Conservation (phyloP, 2,329 filamentous ascomycete species). For the Xylariaceae sp. region DNA sequence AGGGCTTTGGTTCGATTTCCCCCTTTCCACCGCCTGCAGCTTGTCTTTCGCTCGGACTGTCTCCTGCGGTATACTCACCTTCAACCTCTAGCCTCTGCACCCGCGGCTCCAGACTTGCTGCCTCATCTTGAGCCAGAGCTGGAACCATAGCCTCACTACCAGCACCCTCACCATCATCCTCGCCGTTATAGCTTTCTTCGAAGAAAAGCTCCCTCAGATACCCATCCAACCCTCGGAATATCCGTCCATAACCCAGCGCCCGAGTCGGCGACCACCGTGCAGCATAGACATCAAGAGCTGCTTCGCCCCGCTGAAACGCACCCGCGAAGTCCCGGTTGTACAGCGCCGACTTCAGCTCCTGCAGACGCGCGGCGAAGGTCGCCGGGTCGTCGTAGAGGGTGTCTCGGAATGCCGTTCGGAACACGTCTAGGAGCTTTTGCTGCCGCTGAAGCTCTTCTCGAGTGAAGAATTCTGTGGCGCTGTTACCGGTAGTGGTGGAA, state of each 20-base stretch:
- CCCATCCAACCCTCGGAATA: conserved; percentile 41
- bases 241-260: conserved; percentile 71
- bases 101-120: neutral
- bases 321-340: conserved; percentile 78
- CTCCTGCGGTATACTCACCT: too few relatives aligned
- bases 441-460: conserved; percentile 14
- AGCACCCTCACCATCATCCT: neutral
- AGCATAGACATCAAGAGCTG: conserved; percentile 79
- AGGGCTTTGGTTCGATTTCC: conserved; percentile 1
- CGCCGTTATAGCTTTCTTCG: neutral
- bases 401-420: conserved; percentile 48
- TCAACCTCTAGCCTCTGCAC: neutral
- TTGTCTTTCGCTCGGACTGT: neutral
- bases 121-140: neutral
- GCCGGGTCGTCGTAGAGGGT: conserved; percentile 43
- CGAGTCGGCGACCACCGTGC: conserved; percentile 86
- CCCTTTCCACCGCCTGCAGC: neutral
- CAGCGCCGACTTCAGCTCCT: conserved; percentile 80
- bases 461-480: neutral
- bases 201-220: conserved; percentile 7
- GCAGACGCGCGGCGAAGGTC: conserved; percentile 56
- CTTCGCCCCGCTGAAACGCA: conserved; percentile 65
- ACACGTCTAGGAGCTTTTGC: conserved; percentile 25
- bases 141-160: neutral
- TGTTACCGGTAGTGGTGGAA: neutral